Base-by-base conservation (phyloP, 2,329 filamentous ascomycete genomes). In the Tolypocladium tundrense region DNA sequence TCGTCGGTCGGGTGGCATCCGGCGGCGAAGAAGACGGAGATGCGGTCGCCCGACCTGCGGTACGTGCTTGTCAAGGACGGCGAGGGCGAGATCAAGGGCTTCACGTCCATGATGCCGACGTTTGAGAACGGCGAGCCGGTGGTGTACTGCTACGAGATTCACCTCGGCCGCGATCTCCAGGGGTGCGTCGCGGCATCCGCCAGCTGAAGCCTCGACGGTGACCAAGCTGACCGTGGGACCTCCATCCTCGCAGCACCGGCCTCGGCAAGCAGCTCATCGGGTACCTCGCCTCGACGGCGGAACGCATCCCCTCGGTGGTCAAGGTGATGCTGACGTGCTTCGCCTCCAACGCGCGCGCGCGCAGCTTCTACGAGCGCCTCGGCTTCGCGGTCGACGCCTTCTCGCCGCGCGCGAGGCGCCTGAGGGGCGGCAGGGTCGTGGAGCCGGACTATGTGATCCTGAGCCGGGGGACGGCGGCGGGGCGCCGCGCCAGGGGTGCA, bases 261-360 rank as follows among this genome's bases (percentile, higher is more conserved):
- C 72, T 92, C 2, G 87, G 85, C 1, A 75, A 67, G 14, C 71
- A 78, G 14, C 74, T 92, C 43, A 83, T 92, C 75, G 66, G 70
- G 1, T 72, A 83, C 59, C 77, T 83, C 9, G 78, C 80, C 53
- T 67, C 68, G 5, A 74, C 85, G 5, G 87, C 82, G 9, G 61
- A 70, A 27, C 77, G 78, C 57, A 78, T 86, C 27, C 74, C 77
- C 2, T 75, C 76, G 0, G 76, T 88, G 52, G 70, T 75, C 27
- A 90, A 90, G 70, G 77, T 84, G 52, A 91, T 91, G 88, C 73
- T 91, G 65, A 90, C 87, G 1, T 88, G 87, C 66, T 91, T 90
- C 66, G 70, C 79, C 55, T 76, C 77, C 60, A 91, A 91, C 66
- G 62, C 70, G 39, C 70, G 71, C 2, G 88, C 80, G 0, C 71